A percentile compares a stretch with the other conserved stretches of the same genome.
Evolutionary conservation across 2,329 filamentous ascomycete genomes (phyloP).

Genomic region (Malbranchea zuffiana): DNA sequence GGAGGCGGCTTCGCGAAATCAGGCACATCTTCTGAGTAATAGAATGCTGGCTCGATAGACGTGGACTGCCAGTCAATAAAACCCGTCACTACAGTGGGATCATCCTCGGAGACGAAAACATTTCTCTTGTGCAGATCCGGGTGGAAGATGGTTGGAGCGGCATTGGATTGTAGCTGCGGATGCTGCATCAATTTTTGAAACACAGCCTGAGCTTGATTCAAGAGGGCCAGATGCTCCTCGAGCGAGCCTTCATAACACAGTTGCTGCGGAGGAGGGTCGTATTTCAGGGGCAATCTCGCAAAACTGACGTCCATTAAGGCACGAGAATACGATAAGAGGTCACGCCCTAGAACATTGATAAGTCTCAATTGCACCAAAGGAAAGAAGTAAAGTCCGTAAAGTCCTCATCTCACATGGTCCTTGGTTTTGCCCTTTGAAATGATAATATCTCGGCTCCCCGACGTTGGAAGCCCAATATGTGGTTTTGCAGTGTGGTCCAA

Average conservation of each 20-base stretch:
- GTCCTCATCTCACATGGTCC: conserved; percentile 34
- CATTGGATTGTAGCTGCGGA: conserved; percentile 20
- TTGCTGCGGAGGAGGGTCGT: conserved; percentile 13
- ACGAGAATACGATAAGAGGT: conserved; percentile 25
- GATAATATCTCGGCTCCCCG: conserved; percentile 26
- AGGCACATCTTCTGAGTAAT: conserved; percentile 29
- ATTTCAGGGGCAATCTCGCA: conserved; percentile 23
- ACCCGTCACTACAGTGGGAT: conserved; percentile 22
- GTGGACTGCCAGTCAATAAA: conserved; percentile 28
- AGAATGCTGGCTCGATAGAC: conserved; percentile 32
- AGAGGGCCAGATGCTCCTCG: conserved; percentile 24
- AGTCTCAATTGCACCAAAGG: conserved; percentile 14
- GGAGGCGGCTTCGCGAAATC: conserved; percentile 29
- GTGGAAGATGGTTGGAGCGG: conserved; percentile 29
- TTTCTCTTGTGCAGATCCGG: conserved; percentile 35
- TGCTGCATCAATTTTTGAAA: conserved; percentile 23
- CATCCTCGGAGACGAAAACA: conserved; percentile 26
- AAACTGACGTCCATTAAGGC: conserved; percentile 32
- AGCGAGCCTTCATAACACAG: conserved; percentile 29
- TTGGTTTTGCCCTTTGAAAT: conserved; percentile 23
- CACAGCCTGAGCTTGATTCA: conserved; percentile 22
- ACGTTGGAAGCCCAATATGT: conserved; percentile 17
- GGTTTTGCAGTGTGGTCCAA: conserved; percentile 16
- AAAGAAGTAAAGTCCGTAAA: conserved; percentile 9
- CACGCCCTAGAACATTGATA: conserved; percentile 23